Evolutionary conservation across 441 rosid genomes (phyloP).

Genomic region (Gossypium schwendimanii): DNA sequence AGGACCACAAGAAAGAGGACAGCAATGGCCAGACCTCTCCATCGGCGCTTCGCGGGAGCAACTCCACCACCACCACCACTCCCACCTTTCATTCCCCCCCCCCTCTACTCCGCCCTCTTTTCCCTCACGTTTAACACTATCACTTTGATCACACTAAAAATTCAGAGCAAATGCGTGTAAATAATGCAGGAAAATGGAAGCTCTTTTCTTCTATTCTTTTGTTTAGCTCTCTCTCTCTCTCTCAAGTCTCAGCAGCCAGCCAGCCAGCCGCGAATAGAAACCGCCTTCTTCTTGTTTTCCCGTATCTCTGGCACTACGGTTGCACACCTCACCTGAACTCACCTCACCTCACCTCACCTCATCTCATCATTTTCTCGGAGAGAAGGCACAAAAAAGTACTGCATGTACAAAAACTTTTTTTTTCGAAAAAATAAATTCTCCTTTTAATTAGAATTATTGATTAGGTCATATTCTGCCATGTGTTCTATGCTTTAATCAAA

Average conservation of each 20-base stretch:
- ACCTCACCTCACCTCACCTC: too few relatives aligned
- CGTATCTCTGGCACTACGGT: background rate
- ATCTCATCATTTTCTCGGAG: too few relatives aligned
- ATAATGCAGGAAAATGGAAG: background rate
- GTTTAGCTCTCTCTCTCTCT: background rate
- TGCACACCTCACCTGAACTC: background rate
- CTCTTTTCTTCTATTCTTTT: background rate
- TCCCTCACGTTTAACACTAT: background rate
- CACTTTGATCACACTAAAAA: background rate
- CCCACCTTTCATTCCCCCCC: slow-evolving; percentile 16
- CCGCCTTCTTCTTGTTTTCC: background rate
- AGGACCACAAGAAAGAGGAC: slow-evolving; percentile 61
- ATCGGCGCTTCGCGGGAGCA: slow-evolving; percentile 51
- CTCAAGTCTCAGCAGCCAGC: background rate
- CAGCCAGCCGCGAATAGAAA: background rate
- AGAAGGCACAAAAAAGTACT: background rate
- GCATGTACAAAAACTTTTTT: background rate
- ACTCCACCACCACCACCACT: slow-evolving; percentile 36
- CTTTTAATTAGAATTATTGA: background rate
- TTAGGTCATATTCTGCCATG: background rate
- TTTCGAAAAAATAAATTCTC: background rate
- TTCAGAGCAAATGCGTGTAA: background rate
- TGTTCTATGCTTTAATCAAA: background rate
- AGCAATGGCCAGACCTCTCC: slow-evolving; percentile 39
- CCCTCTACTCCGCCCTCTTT: background rate